Evolutionary conservation across 495 filamentous ascomycete species (phyloP).

Genomic region (Penicillium crystallinum): DNA sequence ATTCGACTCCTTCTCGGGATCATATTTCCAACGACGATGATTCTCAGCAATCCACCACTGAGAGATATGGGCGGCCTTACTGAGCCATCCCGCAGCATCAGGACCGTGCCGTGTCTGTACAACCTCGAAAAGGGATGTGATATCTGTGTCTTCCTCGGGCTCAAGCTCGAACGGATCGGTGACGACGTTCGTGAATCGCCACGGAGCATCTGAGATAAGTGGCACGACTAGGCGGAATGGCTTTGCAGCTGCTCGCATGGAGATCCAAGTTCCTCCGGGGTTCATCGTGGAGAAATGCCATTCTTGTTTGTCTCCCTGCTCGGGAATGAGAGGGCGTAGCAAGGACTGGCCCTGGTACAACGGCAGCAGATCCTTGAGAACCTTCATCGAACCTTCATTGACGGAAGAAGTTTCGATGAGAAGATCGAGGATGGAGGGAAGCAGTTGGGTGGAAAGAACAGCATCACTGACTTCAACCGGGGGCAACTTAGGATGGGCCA

Average conservation of each 20-base stretch:
- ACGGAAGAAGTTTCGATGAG: conserved; percentile 33
- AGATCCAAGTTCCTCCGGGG: conserved; percentile 33
- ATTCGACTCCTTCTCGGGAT: conserved; percentile 1
- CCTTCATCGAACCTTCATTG: conserved; percentile 12
- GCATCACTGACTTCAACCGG: conserved; percentile 28
- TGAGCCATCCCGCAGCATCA: conserved; percentile 29
- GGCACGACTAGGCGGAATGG: conserved; percentile 36
- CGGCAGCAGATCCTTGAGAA: conserved; percentile 28
- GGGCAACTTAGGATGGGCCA: conserved; percentile 36
- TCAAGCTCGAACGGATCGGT: conserved; percentile 22
- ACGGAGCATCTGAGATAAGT: conserved; percentile 27
- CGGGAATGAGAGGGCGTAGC: conserved; percentile 19
- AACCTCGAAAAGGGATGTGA: conserved; percentile 16
- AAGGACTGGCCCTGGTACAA: conserved; percentile 42
- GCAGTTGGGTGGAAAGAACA: conserved; percentile 31
- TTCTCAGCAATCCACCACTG: conserved; percentile 34
- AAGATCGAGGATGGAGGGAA: conserved; percentile 41
- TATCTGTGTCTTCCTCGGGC: conserved; percentile 16
- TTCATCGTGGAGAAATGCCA: conserved; percentile 43
- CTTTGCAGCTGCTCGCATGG: conserved; percentile 28
- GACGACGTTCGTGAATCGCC: conserved; percentile 31
- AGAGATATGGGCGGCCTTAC: conserved; percentile 31
- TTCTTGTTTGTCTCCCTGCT: conserved; percentile 16
- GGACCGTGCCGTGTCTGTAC: conserved; percentile 22
- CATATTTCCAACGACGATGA: conserved; percentile 14